Evolutionary conservation across 1,284 basidiomycete species (phyloP).

Genomic region (Pyrrhoderma lamaoense): DNA sequence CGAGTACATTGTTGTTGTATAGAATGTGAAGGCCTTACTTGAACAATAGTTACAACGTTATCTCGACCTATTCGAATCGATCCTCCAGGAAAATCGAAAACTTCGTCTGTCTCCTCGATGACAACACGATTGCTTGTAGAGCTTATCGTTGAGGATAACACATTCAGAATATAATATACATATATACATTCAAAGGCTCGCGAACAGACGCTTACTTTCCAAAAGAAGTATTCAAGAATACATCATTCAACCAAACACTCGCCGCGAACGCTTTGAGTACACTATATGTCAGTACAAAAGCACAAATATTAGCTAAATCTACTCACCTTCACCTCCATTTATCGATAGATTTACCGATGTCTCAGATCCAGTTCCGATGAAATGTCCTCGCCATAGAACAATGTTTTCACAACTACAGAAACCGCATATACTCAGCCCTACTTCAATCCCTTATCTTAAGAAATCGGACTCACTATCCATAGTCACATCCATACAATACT

Average conservation of each 20-base stretch:
- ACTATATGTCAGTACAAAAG: neutral
- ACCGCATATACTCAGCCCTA: neutral
- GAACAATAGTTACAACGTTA: constrained; percentile 70
- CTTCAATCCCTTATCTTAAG: neutral
- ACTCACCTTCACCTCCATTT: constrained; percentile 66
- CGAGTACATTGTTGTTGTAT: neutral
- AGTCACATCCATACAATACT: constrained; percentile 74
- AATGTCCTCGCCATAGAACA: constrained; percentile 77
- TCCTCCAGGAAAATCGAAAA: constrained; percentile 52
- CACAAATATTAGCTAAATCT: neutral
- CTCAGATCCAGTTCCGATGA: constrained; percentile 49
- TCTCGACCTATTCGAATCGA: constrained; percentile 44
- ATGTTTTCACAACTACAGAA: constrained; percentile 61
- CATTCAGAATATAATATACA: neutral
- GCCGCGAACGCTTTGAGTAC: constrained; percentile 57
- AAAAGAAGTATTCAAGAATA: constrained; percentile 63
- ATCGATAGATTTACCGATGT: constrained; percentile 64
- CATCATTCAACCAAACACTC: constrained; percentile 71
- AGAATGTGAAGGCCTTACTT: constrained; percentile 29
- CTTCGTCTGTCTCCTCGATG: constrained; percentile 55
- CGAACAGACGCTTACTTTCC: constrained; percentile 47
- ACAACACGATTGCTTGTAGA: constrained; percentile 55
- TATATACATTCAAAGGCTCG: neutral
- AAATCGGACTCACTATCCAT: constrained; percentile 65
- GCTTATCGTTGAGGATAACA: constrained; percentile 27